Base-by-base conservation (phyloP, 768 basidiomycete genomes). In the Sporobolomyces roseus region DNA sequence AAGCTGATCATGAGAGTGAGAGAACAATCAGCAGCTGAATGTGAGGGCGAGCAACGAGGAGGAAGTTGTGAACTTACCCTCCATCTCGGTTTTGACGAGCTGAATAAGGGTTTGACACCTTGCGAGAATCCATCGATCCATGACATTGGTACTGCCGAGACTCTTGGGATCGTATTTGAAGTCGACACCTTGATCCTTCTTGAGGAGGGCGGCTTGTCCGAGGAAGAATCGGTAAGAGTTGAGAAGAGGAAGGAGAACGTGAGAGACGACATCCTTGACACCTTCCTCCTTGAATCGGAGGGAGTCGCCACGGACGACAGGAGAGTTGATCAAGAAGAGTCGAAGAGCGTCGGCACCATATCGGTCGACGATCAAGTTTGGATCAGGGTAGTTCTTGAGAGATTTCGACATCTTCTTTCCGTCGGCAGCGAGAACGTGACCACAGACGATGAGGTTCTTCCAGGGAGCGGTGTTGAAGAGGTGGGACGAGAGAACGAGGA, bases 321-420 rank as follows among this genome's bases (percentile, higher is more conserved):
- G 96, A 19, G 96, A 99, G 81, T 98, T 99, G 72, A 99, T 93
- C 59, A 99, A 83, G 85, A 93, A 99, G 86, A 98, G 93, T 76
- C 92, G 86, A 63, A 91, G 90, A 1, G 93, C 93, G 78, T 99
- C 96, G 29, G 93, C 94, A 53, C 96, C 94, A 79, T 91, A 97
- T 72, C 85, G 85, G 77, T 92, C 83, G 69, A 99, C 87, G 78
- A 98, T 84, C 59, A 92, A 73, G 78, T 86, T 91, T 12, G 96
- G 96, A 78, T 99, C 96, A 30, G 96, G 93, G 78, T 93, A 99
- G 80, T 99, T 99, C 79, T 87, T 87, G 66, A 93, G 80, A 79
- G 90, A 93, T 81, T 99, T 99, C 81, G 90, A 93, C 96, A 99
- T 99, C 82, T 99, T 99, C 83, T 93, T 96, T 62, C 96, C 96